A percentile compares a stretch with the other conserved stretches of the same genome.
These are phyloP conservation scores for Pontederia crassipes DNA, from an alignment of 176 grass and related monocot species.

Conservation along the genomic window DNA sequence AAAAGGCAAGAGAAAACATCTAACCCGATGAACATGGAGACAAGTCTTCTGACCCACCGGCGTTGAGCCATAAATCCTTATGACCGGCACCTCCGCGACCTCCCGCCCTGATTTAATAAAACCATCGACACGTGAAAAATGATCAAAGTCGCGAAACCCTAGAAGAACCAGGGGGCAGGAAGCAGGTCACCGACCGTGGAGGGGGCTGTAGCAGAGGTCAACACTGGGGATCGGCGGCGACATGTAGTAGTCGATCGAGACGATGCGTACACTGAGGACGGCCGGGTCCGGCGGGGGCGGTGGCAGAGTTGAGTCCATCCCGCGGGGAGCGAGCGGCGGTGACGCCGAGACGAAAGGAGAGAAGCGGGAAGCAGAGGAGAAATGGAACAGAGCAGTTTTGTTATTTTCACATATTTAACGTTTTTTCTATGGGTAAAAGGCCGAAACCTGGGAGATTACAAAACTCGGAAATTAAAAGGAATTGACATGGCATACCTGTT, in stretches of 20 bases:
- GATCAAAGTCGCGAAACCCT: not conserved
- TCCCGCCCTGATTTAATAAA: conserved; percentile 33
- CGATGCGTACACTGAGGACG: conserved; percentile 71
- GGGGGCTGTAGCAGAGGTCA: conserved; percentile 57
- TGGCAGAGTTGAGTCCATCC: conserved; percentile 21
- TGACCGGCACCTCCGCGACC: conserved; percentile 59
- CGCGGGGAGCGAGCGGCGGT: conserved; percentile 8
- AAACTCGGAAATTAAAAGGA: no score
- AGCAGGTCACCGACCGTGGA: conserved; percentile 45
- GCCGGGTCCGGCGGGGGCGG: conserved; percentile 19
- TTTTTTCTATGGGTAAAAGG: no score
- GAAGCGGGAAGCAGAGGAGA: not conserved
- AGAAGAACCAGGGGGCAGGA: not conserved
- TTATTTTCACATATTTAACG: no score
- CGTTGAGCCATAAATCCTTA: conserved; percentile 92
- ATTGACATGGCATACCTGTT: no score
- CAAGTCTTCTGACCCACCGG: conserved; percentile 84
- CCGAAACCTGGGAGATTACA: no score
- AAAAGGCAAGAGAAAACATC: not conserved
- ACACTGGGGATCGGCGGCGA: conserved; percentile 55
- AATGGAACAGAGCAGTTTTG: not conserved
- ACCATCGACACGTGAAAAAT: not conserved
- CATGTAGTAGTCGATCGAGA: conserved; percentile 95
- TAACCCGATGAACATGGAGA: conserved; percentile 81
- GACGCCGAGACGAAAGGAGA: conserved; percentile 4